phyloP scores from a whole-genome alignment of 768 basidiomycete genomes.

The Lactarius pseudohatsudake region DNA sequence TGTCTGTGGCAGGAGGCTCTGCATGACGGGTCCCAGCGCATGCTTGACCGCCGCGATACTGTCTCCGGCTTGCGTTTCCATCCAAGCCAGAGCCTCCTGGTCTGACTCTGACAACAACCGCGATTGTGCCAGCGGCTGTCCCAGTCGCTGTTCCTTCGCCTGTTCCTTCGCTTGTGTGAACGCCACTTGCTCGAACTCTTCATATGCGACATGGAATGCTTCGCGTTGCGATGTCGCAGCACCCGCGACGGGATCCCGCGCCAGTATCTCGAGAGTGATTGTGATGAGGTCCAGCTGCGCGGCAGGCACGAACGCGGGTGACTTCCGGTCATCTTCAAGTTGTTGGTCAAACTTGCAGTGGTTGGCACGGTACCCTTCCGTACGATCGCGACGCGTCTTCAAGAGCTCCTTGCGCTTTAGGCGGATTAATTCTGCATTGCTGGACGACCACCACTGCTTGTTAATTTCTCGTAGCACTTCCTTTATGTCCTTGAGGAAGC shows the following conservation, averaged over 20 bases:
- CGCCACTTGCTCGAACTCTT: background rate
- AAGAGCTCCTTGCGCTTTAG: background rate
- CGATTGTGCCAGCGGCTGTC: background rate
- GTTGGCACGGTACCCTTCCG: background rate
- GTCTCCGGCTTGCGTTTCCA: background rate
- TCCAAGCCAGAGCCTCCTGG: background rate
- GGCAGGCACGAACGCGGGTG: background rate
- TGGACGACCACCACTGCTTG: background rate
- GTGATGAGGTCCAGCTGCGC: background rate
- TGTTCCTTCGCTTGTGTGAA: no score
- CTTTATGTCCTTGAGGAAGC: background rate
- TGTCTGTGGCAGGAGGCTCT: no score
- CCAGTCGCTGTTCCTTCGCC: no score
- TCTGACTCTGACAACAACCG: background rate
- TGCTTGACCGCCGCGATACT: background rate
- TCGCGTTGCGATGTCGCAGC: background rate
- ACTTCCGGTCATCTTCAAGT: no score
- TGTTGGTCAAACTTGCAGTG: background rate
- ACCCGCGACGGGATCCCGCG: background rate
- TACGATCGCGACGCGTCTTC: no score
- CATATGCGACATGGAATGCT: background rate
- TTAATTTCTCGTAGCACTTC: background rate
- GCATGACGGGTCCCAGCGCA: background rate
- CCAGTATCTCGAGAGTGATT: background rate
- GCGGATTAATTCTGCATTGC: background rate